Evolutionary conservation across 192 early-diverging fungal genomes (phyloP).

Genomic region (Entomortierella parvispora): DNA sequence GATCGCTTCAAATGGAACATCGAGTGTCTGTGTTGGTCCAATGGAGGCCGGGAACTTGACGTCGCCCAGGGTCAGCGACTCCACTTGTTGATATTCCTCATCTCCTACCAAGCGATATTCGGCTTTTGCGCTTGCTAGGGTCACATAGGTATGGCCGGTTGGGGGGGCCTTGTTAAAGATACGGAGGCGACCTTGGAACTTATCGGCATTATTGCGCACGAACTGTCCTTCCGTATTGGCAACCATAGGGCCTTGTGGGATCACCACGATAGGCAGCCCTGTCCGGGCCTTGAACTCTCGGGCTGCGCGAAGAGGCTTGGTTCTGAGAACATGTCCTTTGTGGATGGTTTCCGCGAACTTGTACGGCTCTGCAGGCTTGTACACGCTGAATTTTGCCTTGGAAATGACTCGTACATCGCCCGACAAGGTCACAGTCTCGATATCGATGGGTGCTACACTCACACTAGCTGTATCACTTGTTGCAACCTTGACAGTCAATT

Average conservation of each 20-base stretch:
- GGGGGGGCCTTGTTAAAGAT: constrained; percentile 57
- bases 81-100: constrained; percentile 38
- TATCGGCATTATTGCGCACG: constrained; percentile 46
- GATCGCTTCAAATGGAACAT: constrained; percentile 43
- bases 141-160: constrained; percentile 42
- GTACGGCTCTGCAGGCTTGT: constrained; percentile 51
- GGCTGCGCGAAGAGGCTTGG: constrained; percentile 24
- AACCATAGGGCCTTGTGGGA: constrained; percentile 39
- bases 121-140: constrained; percentile 28
- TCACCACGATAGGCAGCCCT: constrained; percentile 21
- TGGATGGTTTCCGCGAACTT: constrained; percentile 45
- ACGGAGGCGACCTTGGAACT: constrained; percentile 54
- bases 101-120: constrained; percentile 60
- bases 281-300: constrained; percentile 52
- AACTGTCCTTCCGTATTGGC: constrained; percentile 49
- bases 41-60: constrained; percentile 48
- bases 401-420: constrained; percentile 48
- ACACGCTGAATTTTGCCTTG: constrained; percentile 41
- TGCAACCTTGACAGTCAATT: constrained; percentile 38
- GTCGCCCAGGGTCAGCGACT: constrained; percentile 24
- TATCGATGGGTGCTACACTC: constrained; percentile 35
- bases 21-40: constrained; percentile 44
- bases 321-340: constrained; percentile 35
- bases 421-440: constrained; percentile 24
- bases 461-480: constrained; percentile 29